Conservation (phyloP, 1,284 basidiomycete genomes). For the Taiwanofungus camphoratus region DNA sequence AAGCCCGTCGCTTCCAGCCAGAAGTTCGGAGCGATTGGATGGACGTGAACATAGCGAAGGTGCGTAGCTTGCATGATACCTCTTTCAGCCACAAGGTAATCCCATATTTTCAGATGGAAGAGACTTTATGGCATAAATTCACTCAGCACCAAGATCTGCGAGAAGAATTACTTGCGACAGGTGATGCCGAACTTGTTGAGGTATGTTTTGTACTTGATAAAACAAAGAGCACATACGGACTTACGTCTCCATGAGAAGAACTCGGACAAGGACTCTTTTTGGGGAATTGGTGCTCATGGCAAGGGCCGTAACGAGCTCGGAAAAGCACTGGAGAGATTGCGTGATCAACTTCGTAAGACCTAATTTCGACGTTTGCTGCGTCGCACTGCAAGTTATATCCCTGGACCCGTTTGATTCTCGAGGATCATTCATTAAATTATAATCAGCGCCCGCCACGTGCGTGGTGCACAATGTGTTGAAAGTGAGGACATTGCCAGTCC, state of each 20-base stretch:
- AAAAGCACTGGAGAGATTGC: constrained; percentile 55
- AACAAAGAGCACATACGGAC: too few species aligned
- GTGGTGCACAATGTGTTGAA: too few species aligned
- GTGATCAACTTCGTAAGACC: constrained; percentile 21
- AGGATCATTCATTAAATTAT: too few species aligned
- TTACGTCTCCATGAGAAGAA: neutral
- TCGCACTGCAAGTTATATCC: too few species aligned
- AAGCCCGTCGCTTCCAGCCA: constrained; percentile 57
- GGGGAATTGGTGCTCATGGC: constrained; percentile 58
- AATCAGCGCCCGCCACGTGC: too few species aligned
- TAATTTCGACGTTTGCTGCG: too few species aligned
- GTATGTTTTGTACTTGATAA: constrained; percentile 19
- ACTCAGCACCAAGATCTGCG: constrained; percentile 21
- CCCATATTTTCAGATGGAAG: constrained; percentile 19
- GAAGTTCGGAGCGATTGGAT: constrained; percentile 57
- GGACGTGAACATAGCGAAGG: constrained; percentile 55
- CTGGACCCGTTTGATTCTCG: too few species aligned
- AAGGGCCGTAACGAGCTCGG: constrained; percentile 67
- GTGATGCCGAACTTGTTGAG: constrained; percentile 24
- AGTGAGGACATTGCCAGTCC: too few species aligned
- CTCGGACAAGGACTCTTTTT: constrained; percentile 45
- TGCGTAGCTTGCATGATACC: constrained; percentile 16
- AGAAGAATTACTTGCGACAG: constrained; percentile 21
- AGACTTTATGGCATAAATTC: constrained; percentile 24
- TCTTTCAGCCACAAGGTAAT: neutral